Evolutionary conservation across 805 yeast genomes (phyloP), one percentile per base, ranked within the genome.

Genomic region (Zygosaccharomyces kombuchaensis): DNA sequence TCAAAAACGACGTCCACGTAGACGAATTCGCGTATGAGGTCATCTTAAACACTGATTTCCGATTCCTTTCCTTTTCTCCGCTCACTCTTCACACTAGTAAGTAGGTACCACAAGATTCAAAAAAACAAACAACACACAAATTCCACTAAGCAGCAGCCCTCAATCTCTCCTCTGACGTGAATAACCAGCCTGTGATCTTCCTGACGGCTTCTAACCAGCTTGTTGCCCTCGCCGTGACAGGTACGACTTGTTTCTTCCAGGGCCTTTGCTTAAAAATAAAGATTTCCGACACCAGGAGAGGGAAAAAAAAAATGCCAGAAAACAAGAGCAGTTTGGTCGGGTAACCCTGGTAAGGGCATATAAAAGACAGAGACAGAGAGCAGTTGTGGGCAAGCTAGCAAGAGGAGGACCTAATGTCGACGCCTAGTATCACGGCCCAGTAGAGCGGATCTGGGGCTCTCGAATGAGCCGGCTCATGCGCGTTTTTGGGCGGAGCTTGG

Each of bases 1-100:
- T 87, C 55, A 93, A 74, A 61, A 91, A 91, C 10, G 93, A 80
- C 21, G 96, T 81, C 97, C 97, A 91, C n/a, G 95, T 78, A 10
- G 80, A 63, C 9, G 74, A 66, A 26, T 59, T 53, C 23, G 73
- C 60, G 54, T 63, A 62, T 39, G 60, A 53, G 4, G 71, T 59
- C 70, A 65, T 67, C 2, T 10, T 26, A 16, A n/a, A n/a, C n/a
- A n/a, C n/a, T n/a, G n/a, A n/a, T n/a, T 12, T 10, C 13, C 22
- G 26, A 19, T 6, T 27, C 8, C 25, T 13, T 13, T 26, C 29
- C 17, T 27, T 16, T 10, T 27, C n/a, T 7, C 6, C 16, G 21
- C 29, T 21, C 37, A n/a, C 30, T 36, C 7, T 14, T 3, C 9
- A 10, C 8, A 35, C 13, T 35, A 19, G 13, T 35, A 22, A 13